phyloP scores from a whole-genome alignment of 257 asterid species.

The Osmanthus fragrans region DNA sequence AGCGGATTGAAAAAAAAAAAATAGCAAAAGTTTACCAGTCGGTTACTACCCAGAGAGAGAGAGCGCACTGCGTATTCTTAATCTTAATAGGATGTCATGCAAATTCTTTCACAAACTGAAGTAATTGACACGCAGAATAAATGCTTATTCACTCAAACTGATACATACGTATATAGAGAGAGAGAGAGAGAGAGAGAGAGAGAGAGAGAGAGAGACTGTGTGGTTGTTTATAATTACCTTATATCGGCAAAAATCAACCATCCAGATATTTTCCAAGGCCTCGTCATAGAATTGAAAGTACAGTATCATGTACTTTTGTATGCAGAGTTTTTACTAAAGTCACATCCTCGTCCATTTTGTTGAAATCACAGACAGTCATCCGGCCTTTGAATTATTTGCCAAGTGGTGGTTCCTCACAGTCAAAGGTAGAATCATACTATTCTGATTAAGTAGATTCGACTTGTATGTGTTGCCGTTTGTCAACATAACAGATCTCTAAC shows the following conservation, averaged over 20 bases:
- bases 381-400: not conserved
- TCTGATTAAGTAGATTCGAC: not conserved
- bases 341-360: not conserved
- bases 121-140: not conserved
- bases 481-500: not conserved
- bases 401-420: not conserved
- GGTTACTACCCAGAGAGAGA: not conserved
- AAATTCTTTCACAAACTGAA: not conserved
- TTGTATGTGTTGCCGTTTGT: not conserved
- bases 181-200: constrained; percentile 22
- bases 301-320: not conserved
- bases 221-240: not conserved
- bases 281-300: not conserved
- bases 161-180: not conserved
- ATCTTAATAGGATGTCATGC: constrained; percentile 25
- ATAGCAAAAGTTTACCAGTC: constrained; percentile 12
- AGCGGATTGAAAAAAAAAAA: not conserved
- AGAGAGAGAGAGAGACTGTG: constrained; percentile 15
- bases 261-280: not conserved
- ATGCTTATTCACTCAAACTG: not conserved
- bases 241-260: not conserved
- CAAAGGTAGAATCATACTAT: not conserved
- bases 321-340: not conserved
- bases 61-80: not conserved
- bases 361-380: not conserved